These are phyloP conservation scores for Mycena capillaripes DNA, from an alignment of 768 basidiomycete genomes.

Conservation along the genomic window DNA sequence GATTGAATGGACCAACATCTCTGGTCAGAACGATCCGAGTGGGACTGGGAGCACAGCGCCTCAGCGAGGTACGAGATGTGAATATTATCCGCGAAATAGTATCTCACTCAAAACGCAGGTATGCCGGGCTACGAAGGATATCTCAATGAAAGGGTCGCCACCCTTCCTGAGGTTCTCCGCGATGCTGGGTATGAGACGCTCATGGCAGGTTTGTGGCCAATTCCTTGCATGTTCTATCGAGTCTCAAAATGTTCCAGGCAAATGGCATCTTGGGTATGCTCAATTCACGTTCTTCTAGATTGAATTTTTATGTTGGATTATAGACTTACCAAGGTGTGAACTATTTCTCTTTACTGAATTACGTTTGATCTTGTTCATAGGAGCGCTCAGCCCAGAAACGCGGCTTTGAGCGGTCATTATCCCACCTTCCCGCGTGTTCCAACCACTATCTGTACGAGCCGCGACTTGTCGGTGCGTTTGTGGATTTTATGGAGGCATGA, in stretches of 20 bases:
- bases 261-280: conserved; percentile 21
- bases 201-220: conserved; percentile 3
- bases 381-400: conserved; percentile 22
- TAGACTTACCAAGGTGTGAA: conserved; percentile 8
- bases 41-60: conserved; percentile 17
- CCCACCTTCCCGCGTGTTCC: conserved; percentile 17
- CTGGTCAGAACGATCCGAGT: conserved; percentile 23
- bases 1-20: conserved; percentile 25
- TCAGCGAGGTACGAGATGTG: background rate
- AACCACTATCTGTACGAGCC: conserved; percentile 26
- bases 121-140: conserved; percentile 26
- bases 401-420: conserved; percentile 17
- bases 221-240: background rate
- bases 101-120: background rate
- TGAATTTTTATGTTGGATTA: background rate
- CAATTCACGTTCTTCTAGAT: background rate
- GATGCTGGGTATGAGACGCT: conserved; percentile 22
- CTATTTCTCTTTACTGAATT: background rate
- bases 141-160: conserved; percentile 19
- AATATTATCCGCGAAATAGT: background rate
- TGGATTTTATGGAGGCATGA: background rate
- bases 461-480: conserved; percentile 1
- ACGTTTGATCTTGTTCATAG: background rate
- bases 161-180: conserved; percentile 16
- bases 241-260: background rate